Evolutionary conservation across 2,329 filamentous ascomycete genomes (phyloP).

Genomic region (Fusarium decemcellulare): DNA sequence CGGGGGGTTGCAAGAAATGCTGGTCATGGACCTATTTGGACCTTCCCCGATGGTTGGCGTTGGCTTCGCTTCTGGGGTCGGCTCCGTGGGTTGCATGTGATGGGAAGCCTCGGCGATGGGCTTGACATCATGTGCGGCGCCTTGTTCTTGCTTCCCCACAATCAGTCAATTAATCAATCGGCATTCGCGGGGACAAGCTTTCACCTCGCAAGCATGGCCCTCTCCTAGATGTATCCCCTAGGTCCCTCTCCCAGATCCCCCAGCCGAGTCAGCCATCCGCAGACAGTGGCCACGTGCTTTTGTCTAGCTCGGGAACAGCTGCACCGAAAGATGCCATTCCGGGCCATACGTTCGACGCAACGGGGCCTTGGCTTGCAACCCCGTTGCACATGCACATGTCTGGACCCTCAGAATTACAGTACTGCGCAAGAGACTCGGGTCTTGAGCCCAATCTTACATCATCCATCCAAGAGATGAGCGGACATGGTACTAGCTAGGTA

Average conservation of each 20-base stretch:
- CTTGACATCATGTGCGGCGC: slow-evolving; percentile 34
- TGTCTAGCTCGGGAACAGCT: slow-evolving; percentile 5
- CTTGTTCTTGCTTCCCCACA: slow-evolving; percentile 25
- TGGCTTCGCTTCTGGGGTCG: slow-evolving; percentile 20
- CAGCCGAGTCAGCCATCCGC: slow-evolving; percentile 30
- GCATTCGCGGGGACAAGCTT: slow-evolving; percentile 10
- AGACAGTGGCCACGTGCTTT: slow-evolving; percentile 37
- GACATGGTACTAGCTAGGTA: background rate
- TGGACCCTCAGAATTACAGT: background rate
- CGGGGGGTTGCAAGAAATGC: slow-evolving; percentile 2
- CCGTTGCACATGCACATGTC: background rate
- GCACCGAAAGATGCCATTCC: slow-evolving; percentile 7
- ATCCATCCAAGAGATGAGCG: slow-evolving; percentile 8
- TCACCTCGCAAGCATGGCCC: background rate
- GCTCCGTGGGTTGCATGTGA: slow-evolving; percentile 29
- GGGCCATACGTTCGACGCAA: background rate
- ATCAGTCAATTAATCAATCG: background rate
- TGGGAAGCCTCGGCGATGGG: slow-evolving; percentile 33
- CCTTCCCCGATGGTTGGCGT: background rate
- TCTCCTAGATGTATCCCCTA: background rate
- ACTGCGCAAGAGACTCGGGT: background rate
- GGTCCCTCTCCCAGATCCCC: background rate
- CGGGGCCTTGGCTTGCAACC: background rate
- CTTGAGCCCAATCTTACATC: slow-evolving; percentile 13
- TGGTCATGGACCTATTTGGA: slow-evolving; percentile 11